phyloP scores from a whole-genome alignment of 352 stramenopile species.

The Pythium plurisporium region DNA sequence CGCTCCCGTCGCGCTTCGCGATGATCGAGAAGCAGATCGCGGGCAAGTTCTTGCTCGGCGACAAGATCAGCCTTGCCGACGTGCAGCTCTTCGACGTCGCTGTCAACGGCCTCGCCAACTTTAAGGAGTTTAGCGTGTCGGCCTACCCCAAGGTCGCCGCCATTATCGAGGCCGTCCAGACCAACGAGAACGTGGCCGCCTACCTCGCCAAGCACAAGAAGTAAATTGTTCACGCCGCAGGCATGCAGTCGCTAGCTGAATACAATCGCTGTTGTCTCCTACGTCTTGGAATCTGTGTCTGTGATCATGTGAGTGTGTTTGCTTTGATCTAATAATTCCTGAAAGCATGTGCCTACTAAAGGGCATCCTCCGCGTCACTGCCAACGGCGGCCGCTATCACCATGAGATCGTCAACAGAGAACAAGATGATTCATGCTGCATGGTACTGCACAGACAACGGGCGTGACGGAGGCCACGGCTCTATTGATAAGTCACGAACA shows the following conservation, averaged over 20 bases:
- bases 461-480: too few species aligned
- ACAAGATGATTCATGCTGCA: too few species aligned
- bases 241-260: neutral
- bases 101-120: constrained; percentile 33
- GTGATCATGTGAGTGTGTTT: too few species aligned
- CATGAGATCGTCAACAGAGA: too few species aligned
- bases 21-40: constrained; percentile 40
- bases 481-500: too few species aligned
- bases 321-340: too few species aligned
- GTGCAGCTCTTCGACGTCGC: constrained; percentile 44
- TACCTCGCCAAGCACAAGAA: constrained; percentile 26
- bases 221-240: neutral
- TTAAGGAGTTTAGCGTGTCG: constrained; percentile 24
- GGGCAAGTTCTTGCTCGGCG: constrained; percentile 49
- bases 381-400: too few species aligned
- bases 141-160: constrained; percentile 26
- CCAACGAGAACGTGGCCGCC: constrained; percentile 20
- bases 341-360: too few species aligned
- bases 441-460: too few species aligned
- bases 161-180: constrained; percentile 21
- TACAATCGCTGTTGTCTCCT: neutral
- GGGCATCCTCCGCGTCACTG: too few species aligned
- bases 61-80: constrained; percentile 36
- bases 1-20: constrained; percentile 31
- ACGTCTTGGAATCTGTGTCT: too few species aligned